Percentiles rank a stretch among this genome's conserved stretches.
phyloP scores from a whole-genome alignment of 495 filamentous ascomycete genomes.

The Lepidopterella palustris region DNA sequence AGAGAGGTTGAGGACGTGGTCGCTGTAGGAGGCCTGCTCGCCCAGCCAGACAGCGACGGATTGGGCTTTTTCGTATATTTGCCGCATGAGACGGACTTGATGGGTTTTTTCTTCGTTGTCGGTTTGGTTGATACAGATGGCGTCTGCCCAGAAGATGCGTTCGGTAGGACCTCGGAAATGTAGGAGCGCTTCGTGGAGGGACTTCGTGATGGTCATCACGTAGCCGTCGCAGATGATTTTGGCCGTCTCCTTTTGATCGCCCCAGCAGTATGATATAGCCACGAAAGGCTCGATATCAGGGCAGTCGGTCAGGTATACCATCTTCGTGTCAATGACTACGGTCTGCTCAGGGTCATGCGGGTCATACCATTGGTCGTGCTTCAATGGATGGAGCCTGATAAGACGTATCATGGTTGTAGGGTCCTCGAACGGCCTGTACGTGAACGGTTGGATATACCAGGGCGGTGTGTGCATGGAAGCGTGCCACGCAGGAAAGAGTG shows the following conservation, averaged over 20 bases:
- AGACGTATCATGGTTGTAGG: background rate
- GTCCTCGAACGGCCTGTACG: background rate
- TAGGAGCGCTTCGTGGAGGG: background rate
- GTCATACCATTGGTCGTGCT: background rate
- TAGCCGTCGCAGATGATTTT: background rate
- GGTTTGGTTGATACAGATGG: conserved; percentile 37
- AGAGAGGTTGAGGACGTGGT: background rate
- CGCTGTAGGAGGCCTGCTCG: background rate
- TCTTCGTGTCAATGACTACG: background rate
- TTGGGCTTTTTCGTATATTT: conserved; percentile 28
- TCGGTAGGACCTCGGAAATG: background rate
- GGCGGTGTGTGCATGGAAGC: background rate
- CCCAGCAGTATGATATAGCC: background rate
- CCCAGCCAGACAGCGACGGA: conserved; percentile 33
- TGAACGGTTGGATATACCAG: background rate
- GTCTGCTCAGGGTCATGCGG: background rate
- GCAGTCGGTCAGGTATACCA: background rate
- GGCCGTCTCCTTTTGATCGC: background rate
- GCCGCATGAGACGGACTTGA: conserved; percentile 33
- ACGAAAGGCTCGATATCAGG: background rate
- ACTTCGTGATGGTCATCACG: conserved; percentile 1
- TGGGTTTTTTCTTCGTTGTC: conserved; percentile 30
- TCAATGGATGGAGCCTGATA: background rate
- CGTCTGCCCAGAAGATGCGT: conserved; percentile 20
- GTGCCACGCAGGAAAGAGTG: background rate